Base-by-base conservation (phyloP, 169 alveolate species). In the Eimeria falciformis region DNA sequence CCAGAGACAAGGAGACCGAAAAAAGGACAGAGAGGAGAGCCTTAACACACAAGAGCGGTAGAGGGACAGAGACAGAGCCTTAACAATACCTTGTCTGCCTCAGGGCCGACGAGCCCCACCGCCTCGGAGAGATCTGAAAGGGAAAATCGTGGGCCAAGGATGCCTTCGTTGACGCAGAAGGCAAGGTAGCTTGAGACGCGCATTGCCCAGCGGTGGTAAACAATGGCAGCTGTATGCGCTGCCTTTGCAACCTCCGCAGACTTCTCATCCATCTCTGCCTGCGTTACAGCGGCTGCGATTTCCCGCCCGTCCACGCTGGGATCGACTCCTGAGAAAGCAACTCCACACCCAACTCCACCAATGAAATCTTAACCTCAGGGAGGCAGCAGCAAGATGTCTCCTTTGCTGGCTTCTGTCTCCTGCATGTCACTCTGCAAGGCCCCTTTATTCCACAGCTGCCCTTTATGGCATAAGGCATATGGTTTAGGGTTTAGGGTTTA, bases 151-250 rank as follows among this genome's bases (percentile, higher is more conserved):
- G 21, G 21, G 73, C 56, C 73, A 12, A 81, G 58, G 33, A 81
- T 33, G 25, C 90, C 90, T 53, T 40, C 90, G 58, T 81, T 33
- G 55, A 81, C 18, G 25, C 47, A 50, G 23, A 23, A 53, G 27
- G 53, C 23, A 9, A 81, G 53, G 53, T 81, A 81, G 37, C 27
- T 21, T 2, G 58, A 46, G 3, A 81, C 77, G 12, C 90, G 73
- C 90, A 55, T 55, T 21, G 73, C 47, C 90, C 90, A 81, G 1
- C 90, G 75, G n/a, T 81, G 90, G 45, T n/a, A 45, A n/a, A 56
- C 75, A 9, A 53, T 5, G 46, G 43, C 46, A 11, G 46, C 40
- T 6, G 43, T 33, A 27, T 23, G 46, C 33, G 5, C 47, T 4
- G 23, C 33, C 23, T 66, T 23, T 66, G 33, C 5, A n/a, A 23